Evolutionary conservation across 2,329 filamentous ascomycete species (phyloP).

Genomic region (Fusarium beomiforme): DNA sequence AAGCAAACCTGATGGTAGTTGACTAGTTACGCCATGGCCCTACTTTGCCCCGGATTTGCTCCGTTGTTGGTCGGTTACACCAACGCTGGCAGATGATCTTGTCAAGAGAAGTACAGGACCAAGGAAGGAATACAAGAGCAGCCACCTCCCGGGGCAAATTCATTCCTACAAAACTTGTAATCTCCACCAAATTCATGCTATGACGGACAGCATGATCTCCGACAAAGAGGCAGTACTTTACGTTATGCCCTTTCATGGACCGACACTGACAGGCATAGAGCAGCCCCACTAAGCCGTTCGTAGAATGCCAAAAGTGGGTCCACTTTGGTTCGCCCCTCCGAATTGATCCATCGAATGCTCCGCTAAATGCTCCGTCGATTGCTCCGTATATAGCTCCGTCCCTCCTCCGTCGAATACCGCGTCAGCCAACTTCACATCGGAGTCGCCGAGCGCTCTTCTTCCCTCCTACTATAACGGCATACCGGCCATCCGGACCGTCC

Average conservation of each 20-base stretch:
- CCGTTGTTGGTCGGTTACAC: background rate
- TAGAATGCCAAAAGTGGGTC: background rate
- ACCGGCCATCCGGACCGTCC: no score
- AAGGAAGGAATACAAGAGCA: background rate
- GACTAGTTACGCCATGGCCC: background rate
- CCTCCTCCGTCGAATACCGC: background rate
- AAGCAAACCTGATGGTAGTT: rapidly evolving
- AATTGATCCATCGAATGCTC: background rate
- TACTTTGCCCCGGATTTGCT: background rate
- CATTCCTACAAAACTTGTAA: rapidly evolving
- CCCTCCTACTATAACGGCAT: background rate
- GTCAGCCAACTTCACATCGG: background rate
- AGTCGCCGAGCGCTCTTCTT: background rate
- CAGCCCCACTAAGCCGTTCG: background rate
- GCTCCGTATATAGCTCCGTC: background rate
- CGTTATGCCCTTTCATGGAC: no score
- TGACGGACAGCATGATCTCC: no score
- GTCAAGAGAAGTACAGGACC: background rate
- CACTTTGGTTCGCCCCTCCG: rapidly evolving
- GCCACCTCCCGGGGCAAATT: no score
- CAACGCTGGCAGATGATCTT: background rate
- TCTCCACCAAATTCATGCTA: background rate
- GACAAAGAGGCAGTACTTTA: background rate
- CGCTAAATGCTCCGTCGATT: background rate
- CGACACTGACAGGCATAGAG: background rate